Percentiles rank a stretch among this genome's conserved stretches.
phyloP scores from a whole-genome alignment of 306 rosid genomes.

The Erythrophleum fordii region DNA sequence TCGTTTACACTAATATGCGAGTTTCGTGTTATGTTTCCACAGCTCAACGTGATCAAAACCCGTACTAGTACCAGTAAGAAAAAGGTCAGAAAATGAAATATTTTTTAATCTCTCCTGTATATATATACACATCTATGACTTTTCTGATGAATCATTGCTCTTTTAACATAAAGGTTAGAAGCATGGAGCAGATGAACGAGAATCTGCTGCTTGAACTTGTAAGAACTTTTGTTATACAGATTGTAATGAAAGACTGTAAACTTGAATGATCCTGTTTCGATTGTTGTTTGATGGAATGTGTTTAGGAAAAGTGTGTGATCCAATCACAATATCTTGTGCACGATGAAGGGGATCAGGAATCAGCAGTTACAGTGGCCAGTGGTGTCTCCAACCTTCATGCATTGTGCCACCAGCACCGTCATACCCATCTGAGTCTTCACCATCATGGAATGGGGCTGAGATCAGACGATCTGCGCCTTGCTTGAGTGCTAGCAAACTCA shows the following conservation, averaged over 20 bases:
- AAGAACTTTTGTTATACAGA: background rate
- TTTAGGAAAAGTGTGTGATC: constrained; percentile 59
- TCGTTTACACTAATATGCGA: background rate
- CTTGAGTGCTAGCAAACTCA: background rate
- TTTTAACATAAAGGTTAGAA: constrained; percentile 34
- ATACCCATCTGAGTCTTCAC: background rate
- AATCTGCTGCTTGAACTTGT: constrained; percentile 43
- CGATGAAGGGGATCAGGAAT: constrained; percentile 13
- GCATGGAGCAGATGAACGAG: constrained; percentile 53
- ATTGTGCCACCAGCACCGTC: background rate
- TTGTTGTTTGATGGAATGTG: constrained; percentile 15
- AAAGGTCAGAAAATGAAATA: constrained; percentile 56
- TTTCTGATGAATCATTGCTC: background rate
- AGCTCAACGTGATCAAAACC: constrained; percentile 45
- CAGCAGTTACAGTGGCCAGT: background rate
- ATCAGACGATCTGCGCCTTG: background rate
- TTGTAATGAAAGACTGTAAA: background rate
- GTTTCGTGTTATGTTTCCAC: background rate
- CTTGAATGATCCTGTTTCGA: background rate
- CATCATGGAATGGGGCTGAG: background rate
- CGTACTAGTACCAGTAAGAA: constrained; percentile 58
- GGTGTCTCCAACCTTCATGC: background rate
- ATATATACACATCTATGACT: background rate
- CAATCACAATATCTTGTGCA: constrained; percentile 45
- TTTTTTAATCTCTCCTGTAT: background rate